phyloP scores from a whole-genome alignment of 225 moss, liverwort and hornwort species.

The Marchantia paleacea region DNA sequence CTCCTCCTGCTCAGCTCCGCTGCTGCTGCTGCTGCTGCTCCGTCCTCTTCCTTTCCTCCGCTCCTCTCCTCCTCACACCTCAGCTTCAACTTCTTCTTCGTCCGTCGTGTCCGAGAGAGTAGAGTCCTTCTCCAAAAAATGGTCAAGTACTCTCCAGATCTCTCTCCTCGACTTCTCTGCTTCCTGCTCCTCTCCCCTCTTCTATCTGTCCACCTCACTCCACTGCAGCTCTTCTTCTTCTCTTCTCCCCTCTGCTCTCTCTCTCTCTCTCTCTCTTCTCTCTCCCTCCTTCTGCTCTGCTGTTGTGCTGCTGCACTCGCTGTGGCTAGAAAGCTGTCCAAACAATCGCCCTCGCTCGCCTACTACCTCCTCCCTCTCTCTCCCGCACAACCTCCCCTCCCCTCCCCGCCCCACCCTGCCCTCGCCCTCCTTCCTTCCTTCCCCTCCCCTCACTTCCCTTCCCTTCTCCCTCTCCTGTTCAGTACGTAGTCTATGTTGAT shows the following conservation, averaged over 20 bases:
- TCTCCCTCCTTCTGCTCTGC: not conserved
- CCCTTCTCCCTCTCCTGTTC: conserved; percentile 2
- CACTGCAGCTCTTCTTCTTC: not conserved
- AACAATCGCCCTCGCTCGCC: conserved; percentile 5
- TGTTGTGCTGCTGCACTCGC: conserved; percentile 14
- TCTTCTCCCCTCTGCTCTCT: not conserved
- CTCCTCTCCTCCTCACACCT: not conserved
- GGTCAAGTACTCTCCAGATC: not conserved
- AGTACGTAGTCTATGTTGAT: not conserved
- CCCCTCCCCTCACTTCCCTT: not conserved
- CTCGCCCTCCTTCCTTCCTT: not conserved
- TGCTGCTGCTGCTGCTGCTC: no score
- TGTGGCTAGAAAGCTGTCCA: conserved; percentile 19
- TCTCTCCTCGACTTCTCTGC: not conserved
- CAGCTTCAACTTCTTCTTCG: not conserved
- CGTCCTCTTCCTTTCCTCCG: conserved; percentile 6
- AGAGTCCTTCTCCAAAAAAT: not conserved
- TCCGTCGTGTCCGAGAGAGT: conserved; percentile 2
- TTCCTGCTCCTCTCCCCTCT: conserved; percentile 1
- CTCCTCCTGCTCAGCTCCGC: not conserved
- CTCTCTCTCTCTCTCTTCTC: not conserved
- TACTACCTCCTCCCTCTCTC: not conserved
- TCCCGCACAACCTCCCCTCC: not conserved
- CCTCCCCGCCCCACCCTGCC: not conserved
- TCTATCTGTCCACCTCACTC: conserved; percentile 5